Evolutionary conservation across 495 filamentous ascomycete genomes (phyloP), one percentile per base, ranked within the genome.

Genomic region (Aspergillus panamensis): DNA sequence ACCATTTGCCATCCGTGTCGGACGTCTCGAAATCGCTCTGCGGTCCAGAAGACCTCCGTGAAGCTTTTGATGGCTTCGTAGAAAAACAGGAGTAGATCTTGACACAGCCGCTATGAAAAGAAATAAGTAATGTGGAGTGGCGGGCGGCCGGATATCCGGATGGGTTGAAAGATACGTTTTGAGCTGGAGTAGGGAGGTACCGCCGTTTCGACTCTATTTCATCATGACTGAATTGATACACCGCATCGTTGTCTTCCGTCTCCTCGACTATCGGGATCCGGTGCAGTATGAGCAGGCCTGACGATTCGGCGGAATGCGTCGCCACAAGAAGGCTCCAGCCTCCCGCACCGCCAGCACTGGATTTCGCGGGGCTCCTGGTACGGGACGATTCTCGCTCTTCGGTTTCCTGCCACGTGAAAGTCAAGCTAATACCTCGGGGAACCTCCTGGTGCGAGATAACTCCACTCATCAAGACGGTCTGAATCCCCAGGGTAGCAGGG

Each of bases 91-190:
- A 79, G 59, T 81, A 84, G 31, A 96, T 78, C 48, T 91, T 84
- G 8, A 88, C 86, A 21, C 82, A 84, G 19, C 90, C 87, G 6
- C 79, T 78, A 3, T 82, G 73, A 42, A 90, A 86, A 13, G 86
- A 79, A 9, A 90, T 77, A 12, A 96, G 74, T 33, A 96, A 74
- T 21, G 77, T 79, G 0, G 82, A 78, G 61, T 86, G 82, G 17
- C 82, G 77, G 8, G 67, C 61, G 71, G 87, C 66, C 63, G 88
- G 67, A 72, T 78, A 77, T 66, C 79, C 40, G 0, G 82, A 81
- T 8, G 89, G 84, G 65, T 90, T 94, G 72, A 96, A 96, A 1
- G 82, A 73, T 52, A 96, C 82, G 9, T 73, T 80, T 50, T 78
- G 79, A 8, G 88, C 84, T 1, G 87, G 87, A 10, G 82, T 77